A percentile compares a stretch with the other conserved stretches of the same genome.
Evolutionary conservation across 306 rosid genomes (phyloP).

Genomic region (Hylodesmum podocarpum): DNA sequence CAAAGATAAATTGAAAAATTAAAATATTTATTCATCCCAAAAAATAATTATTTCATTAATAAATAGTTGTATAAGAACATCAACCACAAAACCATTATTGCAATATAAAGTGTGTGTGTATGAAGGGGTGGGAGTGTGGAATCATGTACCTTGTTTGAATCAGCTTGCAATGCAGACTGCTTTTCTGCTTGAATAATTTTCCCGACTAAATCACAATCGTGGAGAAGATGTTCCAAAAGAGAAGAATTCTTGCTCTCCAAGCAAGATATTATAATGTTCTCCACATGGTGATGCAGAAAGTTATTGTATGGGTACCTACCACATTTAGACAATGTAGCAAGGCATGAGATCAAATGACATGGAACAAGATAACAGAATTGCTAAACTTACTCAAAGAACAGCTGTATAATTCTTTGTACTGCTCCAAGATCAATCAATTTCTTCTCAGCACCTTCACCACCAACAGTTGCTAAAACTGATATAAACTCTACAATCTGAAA

Average conservation of each 20-base stretch:
- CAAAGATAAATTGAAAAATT: slow-evolving; percentile 13
- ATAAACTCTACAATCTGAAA: slow-evolving; percentile 91
- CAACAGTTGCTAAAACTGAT: slow-evolving; percentile 80
- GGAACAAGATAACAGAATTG: slow-evolving; percentile 19
- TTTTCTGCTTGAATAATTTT: slow-evolving; percentile 79
- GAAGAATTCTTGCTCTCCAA: slow-evolving; percentile 87
- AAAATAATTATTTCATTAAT: neutral
- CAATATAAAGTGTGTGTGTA: slow-evolving; percentile 9
- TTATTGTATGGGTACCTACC: slow-evolving; percentile 94
- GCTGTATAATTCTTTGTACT: slow-evolving; percentile 69
- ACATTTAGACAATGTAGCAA: slow-evolving; percentile 35
- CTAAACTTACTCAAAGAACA: slow-evolving; percentile 84
- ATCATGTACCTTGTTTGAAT: slow-evolving; percentile 57
- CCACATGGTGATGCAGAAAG: slow-evolving; percentile 93
- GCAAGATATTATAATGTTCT: slow-evolving; percentile 74
- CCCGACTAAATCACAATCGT: slow-evolving; percentile 76
- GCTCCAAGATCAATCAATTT: slow-evolving; percentile 86
- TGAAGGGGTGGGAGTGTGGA: neutral
- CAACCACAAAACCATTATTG: neutral
- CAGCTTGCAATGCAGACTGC: slow-evolving; percentile 56
- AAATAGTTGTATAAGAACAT: neutral
- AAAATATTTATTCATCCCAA: slow-evolving; percentile 15
- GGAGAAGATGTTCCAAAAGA: slow-evolving; percentile 71
- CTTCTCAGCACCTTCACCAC: slow-evolving; percentile 89
- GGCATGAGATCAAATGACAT: slow-evolving; percentile 28